Percentiles rank a stretch among this genome's conserved stretches.
These are phyloP conservation scores for Fusarium sp. DNA, from an alignment of 2,329 filamentous ascomycete genomes.

Conservation along the genomic window DNA sequence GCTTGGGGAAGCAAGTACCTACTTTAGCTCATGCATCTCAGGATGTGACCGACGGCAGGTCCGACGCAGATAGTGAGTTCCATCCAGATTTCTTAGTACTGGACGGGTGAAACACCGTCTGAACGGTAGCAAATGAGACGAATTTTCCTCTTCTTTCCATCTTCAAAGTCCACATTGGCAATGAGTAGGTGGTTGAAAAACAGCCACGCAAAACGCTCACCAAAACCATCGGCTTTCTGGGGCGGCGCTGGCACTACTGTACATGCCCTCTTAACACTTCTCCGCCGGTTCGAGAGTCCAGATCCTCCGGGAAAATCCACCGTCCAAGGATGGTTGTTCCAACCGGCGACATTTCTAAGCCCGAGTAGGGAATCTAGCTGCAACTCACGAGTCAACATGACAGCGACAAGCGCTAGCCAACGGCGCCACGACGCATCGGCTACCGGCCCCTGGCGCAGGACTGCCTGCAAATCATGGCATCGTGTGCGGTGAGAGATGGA, in stretches of 20 bases:
- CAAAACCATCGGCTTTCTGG: constrained; percentile 14
- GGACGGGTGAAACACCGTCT: neutral
- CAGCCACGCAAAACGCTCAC: constrained; percentile 10
- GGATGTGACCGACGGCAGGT: constrained; percentile 23
- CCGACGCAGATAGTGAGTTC: constrained; percentile 21
- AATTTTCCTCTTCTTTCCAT: neutral
- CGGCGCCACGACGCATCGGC: constrained; percentile 35
- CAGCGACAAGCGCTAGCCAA: constrained; percentile 18
- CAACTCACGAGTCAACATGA: constrained; percentile 11
- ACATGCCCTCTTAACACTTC: constrained; percentile 6
- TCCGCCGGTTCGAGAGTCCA: constrained; percentile 22
- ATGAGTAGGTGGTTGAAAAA: constrained; percentile 1
- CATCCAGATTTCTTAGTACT: neutral
- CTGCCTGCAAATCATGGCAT: neutral
- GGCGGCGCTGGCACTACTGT: neutral
- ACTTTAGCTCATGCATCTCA: constrained; percentile 21
- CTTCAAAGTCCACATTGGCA: neutral
- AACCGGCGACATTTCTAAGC: constrained; percentile 8
- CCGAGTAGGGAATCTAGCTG: constrained; percentile 7
- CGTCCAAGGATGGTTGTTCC: neutral
- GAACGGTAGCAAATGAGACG: neutral
- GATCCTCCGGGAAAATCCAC: constrained; percentile 8
- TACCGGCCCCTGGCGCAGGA: constrained; percentile 13
- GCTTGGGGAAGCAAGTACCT: constrained; percentile 17
- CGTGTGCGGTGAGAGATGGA: constrained; percentile 18